Conservation (phyloP, 2,329 filamentous ascomycete species). For the Aspergillus sergii region DNA sequence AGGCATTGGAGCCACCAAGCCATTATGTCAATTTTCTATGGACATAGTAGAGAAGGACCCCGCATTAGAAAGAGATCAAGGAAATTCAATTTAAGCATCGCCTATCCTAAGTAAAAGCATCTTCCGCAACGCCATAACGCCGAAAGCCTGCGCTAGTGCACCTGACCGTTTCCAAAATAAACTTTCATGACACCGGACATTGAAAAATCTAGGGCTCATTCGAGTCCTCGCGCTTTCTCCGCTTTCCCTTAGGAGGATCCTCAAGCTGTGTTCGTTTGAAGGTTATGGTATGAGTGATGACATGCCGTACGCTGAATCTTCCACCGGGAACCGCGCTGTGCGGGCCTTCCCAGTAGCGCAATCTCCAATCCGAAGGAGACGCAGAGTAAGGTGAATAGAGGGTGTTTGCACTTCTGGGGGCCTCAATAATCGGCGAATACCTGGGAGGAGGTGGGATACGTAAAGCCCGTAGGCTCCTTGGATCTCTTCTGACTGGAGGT, state of each 20-base stretch:
- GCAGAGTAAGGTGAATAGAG: constrained; percentile 24
- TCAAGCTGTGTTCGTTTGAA: constrained; percentile 78
- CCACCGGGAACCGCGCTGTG: constrained; percentile 59
- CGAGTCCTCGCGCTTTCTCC: constrained; percentile 63
- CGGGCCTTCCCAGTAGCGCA: constrained; percentile 63
- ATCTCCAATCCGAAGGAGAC: constrained; percentile 73
- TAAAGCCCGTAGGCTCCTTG: constrained; percentile 60
- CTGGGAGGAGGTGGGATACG: constrained; percentile 77
- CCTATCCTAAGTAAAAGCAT: neutral
- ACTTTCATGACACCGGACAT: neutral
- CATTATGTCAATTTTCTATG: neutral
- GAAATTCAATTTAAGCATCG: neutral
- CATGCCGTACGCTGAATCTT: constrained; percentile 76
- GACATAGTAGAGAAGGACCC: neutral
- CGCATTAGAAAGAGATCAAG: neutral
- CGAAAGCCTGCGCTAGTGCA: constrained; percentile 2
- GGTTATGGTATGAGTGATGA: constrained; percentile 91
- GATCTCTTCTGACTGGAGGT: constrained; percentile 60
- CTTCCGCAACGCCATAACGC: neutral
- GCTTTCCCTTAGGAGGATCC: constrained; percentile 88
- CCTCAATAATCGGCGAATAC: constrained; percentile 66
- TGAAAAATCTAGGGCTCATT: neutral
- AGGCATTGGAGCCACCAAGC: neutral
- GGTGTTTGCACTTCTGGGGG: constrained; percentile 66
- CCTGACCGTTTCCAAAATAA: neutral